Evolutionary conservation across 495 filamentous ascomycete species (phyloP).

Genomic region (Aspergillus olivimuriae): DNA sequence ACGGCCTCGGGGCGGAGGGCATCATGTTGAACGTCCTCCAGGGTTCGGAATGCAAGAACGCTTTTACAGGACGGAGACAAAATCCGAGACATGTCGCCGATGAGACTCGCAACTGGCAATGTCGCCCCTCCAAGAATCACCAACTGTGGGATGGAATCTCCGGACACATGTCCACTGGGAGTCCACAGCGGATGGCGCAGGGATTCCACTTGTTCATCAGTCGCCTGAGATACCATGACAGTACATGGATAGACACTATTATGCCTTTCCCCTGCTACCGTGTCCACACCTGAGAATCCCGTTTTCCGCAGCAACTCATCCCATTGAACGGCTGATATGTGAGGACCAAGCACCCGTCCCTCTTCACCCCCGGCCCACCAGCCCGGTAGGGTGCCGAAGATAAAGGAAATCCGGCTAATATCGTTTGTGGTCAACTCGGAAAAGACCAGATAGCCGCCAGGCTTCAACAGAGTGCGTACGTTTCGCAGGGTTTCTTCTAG

Average conservation of each 20-base stretch:
- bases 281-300: slow-evolving; percentile 9
- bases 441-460: neutral
- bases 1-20: neutral
- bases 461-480: slow-evolving; percentile 2
- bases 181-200: too few species aligned
- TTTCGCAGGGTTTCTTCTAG: neutral
- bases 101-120: neutral
- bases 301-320: neutral
- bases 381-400: neutral
- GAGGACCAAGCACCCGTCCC: neutral
- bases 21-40: neutral
- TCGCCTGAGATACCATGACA: too few species aligned
- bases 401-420: neutral
- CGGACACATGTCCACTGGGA: too few species aligned
- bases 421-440: neutral
- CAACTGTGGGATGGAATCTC: neutral
- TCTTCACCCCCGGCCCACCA: slow-evolving; percentile 6
- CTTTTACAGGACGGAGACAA: neutral
- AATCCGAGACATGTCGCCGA: neutral
- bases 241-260: too few species aligned
- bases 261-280: too few species aligned
- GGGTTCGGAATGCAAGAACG: neutral
- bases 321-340: neutral
- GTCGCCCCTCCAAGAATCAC: neutral
- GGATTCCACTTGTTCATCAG: too few species aligned